These are phyloP conservation scores for Delphinella strobiligena DNA, from an alignment of 2,329 filamentous ascomycete species.

Conservation along the genomic window DNA sequence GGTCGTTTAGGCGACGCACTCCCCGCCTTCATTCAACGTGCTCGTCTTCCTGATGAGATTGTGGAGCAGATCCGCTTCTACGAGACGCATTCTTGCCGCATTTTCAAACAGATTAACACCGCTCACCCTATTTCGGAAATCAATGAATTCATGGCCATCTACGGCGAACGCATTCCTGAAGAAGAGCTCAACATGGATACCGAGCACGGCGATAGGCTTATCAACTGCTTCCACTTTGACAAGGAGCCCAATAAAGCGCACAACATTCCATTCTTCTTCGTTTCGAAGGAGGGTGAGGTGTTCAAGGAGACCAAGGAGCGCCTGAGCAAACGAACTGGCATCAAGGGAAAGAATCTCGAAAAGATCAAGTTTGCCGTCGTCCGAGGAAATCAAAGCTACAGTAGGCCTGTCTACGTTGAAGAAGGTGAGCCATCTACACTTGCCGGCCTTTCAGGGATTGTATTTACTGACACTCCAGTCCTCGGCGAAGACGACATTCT, in stretches of 20 bases:
- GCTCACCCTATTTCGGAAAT: constrained; percentile 68
- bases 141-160: constrained; percentile 73
- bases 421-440: constrained; percentile 54
- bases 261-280: constrained; percentile 82
- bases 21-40: constrained; percentile 65
- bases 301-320: constrained; percentile 91
- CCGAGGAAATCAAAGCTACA: constrained; percentile 50
- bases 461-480: constrained; percentile 8
- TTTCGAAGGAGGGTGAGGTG: constrained; percentile 70
- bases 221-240: constrained; percentile 86
- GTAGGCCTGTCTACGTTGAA: constrained; percentile 68
- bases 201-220: constrained; percentile 55
- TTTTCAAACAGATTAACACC: constrained; percentile 63
- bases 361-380: constrained; percentile 95
- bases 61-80: constrained; percentile 65
- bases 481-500: constrained; percentile 31
- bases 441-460: neutral
- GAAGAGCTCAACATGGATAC: constrained; percentile 40
- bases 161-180: constrained; percentile 69
- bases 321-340: constrained; percentile 80
- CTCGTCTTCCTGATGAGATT: constrained; percentile 64
- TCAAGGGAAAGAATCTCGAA: constrained; percentile 97
- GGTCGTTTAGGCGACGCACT: constrained; percentile 71
- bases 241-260: constrained; percentile 75
- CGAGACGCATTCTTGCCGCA: constrained; percentile 70